These are phyloP conservation scores for Solanum habrochaites DNA, from an alignment of 257 asterid genomes.

Conservation along the genomic window DNA sequence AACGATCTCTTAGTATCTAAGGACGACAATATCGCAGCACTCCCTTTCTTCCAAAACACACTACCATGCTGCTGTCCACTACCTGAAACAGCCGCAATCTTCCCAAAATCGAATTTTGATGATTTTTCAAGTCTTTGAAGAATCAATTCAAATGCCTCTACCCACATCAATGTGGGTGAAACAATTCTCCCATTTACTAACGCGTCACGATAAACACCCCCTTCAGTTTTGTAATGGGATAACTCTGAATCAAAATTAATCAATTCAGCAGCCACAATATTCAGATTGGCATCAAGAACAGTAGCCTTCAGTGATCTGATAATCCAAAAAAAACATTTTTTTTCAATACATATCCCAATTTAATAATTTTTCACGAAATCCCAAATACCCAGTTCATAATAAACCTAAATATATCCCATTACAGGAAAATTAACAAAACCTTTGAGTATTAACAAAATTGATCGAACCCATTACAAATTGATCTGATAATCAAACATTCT, in stretches of 20 bases:
- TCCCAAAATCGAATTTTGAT: conserved; percentile 44
- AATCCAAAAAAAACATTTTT: background rate
- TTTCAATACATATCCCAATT: background rate
- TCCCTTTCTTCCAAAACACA: conserved; percentile 86
- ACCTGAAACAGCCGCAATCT: conserved; percentile 75
- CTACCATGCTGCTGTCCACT: conserved; percentile 99
- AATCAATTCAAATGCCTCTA: conserved; percentile 75
- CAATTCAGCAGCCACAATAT: conserved; percentile 51
- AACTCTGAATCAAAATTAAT: conserved; percentile 74
- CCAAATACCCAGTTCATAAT: background rate
- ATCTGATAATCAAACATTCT: background rate
- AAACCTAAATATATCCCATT: background rate
- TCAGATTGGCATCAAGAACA: conserved; percentile 60
- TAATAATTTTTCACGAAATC: background rate
- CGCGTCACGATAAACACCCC: conserved; percentile 72
- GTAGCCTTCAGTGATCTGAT: conserved; percentile 90
- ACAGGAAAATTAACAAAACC: background rate
- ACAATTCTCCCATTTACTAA: conserved; percentile 63
- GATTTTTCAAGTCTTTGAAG: conserved; percentile 53
- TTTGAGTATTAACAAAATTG: background rate
- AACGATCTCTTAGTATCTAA: conserved; percentile 38
- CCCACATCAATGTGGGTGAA: conserved; percentile 95
- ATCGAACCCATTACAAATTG: background rate
- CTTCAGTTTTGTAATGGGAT: conserved; percentile 79
- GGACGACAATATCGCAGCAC: conserved; percentile 36